These are phyloP conservation scores for Stipa capillata DNA, from an alignment of 176 grass and related monocot species.

Conservation along the genomic window DNA sequence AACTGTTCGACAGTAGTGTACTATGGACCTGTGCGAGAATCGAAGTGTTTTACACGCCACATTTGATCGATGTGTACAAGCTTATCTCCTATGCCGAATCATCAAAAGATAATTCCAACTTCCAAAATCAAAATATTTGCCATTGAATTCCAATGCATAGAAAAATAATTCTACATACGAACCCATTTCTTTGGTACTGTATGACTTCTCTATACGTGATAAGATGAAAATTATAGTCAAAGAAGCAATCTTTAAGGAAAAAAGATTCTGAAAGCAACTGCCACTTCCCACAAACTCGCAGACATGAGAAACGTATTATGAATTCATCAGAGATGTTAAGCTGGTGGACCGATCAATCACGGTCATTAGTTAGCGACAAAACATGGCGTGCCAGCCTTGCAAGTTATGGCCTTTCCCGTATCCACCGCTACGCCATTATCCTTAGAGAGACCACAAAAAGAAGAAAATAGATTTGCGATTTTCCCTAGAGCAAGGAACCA, in stretches of 20 bases:
- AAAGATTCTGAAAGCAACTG: not conserved
- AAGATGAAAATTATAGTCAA: not conserved
- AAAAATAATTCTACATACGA: not conserved
- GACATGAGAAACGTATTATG: not conserved
- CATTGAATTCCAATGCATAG: not conserved
- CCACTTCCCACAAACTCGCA: not conserved
- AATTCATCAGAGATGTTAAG: not conserved
- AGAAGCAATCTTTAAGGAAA: not conserved
- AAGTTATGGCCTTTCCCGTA: not conserved
- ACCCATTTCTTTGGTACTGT: not conserved
- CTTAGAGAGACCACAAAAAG: not conserved
- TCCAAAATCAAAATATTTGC: not conserved
- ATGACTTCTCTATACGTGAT: no score
- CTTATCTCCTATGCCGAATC: not conserved
- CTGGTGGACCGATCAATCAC: not conserved
- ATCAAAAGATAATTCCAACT: not conserved
- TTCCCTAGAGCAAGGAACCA: not conserved
- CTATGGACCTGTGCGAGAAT: conserved; percentile 12
- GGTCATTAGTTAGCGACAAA: not conserved
- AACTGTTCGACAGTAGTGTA: no score
- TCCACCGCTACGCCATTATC: conserved; percentile 12
- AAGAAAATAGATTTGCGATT: not conserved
- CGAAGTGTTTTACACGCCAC: not conserved
- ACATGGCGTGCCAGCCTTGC: conserved; percentile 21
- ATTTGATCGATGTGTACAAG: not conserved